Percentiles rank a stretch among this genome's conserved stretches.
Conservation (phyloP, 108 stramenopile genomes). For the Bacterosira constricta region DNA sequence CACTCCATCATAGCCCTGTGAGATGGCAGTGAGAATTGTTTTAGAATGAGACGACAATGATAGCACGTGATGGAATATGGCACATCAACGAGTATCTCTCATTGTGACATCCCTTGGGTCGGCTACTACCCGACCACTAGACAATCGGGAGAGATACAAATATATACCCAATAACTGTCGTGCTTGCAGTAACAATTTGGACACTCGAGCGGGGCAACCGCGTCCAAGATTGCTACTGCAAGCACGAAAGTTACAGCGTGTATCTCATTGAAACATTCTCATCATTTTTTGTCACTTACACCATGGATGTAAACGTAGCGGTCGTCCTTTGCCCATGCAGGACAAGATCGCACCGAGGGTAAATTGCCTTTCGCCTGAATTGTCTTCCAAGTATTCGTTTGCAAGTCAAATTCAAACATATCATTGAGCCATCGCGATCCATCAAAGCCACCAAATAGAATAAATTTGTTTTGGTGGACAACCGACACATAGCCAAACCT, state of each 20-base stretch:
- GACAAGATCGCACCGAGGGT: conserved; percentile 84
- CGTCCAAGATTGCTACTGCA: no score
- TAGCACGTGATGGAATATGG: no score
- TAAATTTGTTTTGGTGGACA: conserved; percentile 86
- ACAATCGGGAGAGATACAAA: no score
- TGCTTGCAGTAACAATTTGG: no score
- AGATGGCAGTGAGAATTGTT: not conserved
- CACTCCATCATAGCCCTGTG: conserved; percentile 86
- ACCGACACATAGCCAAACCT: conserved; percentile 93
- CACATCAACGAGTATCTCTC: no score
- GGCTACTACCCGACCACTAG: no score
- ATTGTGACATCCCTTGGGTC: no score
- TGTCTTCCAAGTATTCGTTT: conserved; percentile 73
- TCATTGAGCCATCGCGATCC: conserved; percentile 86
- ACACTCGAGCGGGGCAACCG: no score
- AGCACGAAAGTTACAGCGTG: no score
- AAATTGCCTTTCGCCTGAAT: conserved; percentile 53
- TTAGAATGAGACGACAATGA: not conserved
- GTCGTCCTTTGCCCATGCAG: conserved; percentile 89
- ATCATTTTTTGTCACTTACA: no score
- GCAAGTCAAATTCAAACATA: conserved; percentile 86
- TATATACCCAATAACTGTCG: no score
- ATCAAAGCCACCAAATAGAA: conserved; percentile 94
- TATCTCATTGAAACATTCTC: no score
- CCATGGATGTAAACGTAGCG: conserved; percentile 92